Percentiles rank a stretch among this genome's conserved stretches.
These are phyloP conservation scores for Thelephora aurantiotincta DNA, from an alignment of 768 basidiomycete species.

Conservation along the genomic window DNA sequence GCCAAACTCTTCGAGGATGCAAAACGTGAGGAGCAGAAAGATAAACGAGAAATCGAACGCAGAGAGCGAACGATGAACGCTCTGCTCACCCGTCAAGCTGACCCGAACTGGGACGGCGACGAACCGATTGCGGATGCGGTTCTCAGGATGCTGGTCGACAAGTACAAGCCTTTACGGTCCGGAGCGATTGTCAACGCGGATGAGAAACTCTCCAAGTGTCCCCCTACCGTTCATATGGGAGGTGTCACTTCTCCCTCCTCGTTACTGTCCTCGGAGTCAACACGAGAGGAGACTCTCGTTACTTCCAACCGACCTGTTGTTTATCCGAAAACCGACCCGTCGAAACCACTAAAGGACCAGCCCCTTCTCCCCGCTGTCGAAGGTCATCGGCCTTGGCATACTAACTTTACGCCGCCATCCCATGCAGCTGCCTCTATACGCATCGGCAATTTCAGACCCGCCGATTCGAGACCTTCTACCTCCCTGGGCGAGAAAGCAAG, in stretches of 20 bases:
- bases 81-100: slow-evolving; percentile 29
- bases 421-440: slow-evolving; percentile 39
- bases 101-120: slow-evolving; percentile 63
- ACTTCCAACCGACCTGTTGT: slow-evolving; percentile 12
- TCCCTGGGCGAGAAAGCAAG: slow-evolving; percentile 24
- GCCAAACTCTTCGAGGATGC: slow-evolving; percentile 59
- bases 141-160: slow-evolving; percentile 75
- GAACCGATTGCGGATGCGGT: slow-evolving; percentile 58
- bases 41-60: slow-evolving; percentile 7
- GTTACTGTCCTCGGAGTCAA: background rate
- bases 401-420: slow-evolving; percentile 47
- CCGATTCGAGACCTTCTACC: slow-evolving; percentile 6
- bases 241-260: background rate
- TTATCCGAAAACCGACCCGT: background rate
- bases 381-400: slow-evolving; percentile 57
- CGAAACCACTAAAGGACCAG: slow-evolving; percentile 14
- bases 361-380: slow-evolving; percentile 40
- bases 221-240: slow-evolving; percentile 23
- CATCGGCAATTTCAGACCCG: slow-evolving; percentile 23
- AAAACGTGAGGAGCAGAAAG: slow-evolving; percentile 33
- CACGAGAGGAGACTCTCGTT: slow-evolving; percentile 1
- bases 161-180: slow-evolving; percentile 68
- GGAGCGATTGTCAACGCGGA: slow-evolving; percentile 47
- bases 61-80: slow-evolving; percentile 11
- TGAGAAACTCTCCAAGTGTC: slow-evolving; percentile 42